Evolutionary conservation across 805 yeast genomes (phyloP), one percentile per base, ranked within the genome.

Genomic region (Pichia paraexigua): DNA sequence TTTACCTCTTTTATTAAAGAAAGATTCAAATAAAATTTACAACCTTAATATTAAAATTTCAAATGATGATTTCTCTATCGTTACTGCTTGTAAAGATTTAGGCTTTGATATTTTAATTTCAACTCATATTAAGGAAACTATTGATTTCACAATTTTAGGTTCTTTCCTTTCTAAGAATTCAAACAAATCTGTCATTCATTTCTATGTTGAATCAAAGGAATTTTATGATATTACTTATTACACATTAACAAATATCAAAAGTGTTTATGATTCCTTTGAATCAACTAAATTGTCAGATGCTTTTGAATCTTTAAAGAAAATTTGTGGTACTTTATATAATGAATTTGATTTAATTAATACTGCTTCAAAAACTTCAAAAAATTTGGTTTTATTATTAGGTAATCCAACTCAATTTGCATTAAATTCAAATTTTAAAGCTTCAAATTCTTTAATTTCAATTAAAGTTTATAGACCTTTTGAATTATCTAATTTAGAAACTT

Each of bases 391-490:
- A 20, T 73, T 82, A 47, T 73, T 89, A 54, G 94, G 95, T 49
- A 75, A 80, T 48, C 72, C 79, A 43, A 28, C 42, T 8, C 32
- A 37, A 18, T 50, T 64, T 5, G n/a, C 48, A n/a, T 43, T 30
- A n/a, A 55, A 42, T 52, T 51, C 43, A 6, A 48, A 45, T n/a
- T 55, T 56, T 43, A 41, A 40, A 12, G 52, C 58, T 7, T 50
- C 52, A 2, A 71, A 73, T 20, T 77, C 82, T 42, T 63, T 85
- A 32, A 67, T 86, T 44, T 69, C 79, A 10, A 72, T 87, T 45
- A 79, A 84, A 41, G 78, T 79, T 32, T 85, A 85, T 71, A 79
- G 88, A 61, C 96, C 97, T 3, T 86, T 90, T 71, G 69, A 75
- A 53, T 71, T 82, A 47, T 64, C 71, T n/a, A 64, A 71, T 17